Conservation (phyloP, 208 protist species). For the Kentomonas sorsogonicus region DNA sequence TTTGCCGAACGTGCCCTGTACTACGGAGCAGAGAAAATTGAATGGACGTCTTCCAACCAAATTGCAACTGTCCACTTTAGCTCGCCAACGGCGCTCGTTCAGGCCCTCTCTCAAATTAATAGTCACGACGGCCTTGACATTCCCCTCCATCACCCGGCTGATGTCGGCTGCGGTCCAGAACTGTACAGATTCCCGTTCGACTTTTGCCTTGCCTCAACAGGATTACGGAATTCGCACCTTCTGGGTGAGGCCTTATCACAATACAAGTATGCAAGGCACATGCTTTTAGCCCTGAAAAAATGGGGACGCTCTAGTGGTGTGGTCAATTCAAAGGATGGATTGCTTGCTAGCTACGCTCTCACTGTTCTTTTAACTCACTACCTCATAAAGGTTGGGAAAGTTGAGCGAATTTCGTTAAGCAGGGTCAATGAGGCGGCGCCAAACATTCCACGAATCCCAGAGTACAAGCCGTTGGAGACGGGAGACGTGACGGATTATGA, state of each 20-base stretch:
- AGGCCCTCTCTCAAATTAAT: conserved; percentile 65
- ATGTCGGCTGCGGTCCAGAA: conserved; percentile 74
- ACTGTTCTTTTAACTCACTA: conserved; percentile 87
- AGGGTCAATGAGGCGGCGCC: background rate
- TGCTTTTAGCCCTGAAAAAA: conserved; percentile 79
- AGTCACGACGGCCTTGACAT: conserved; percentile 70
- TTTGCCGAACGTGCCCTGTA: conserved; percentile 56
- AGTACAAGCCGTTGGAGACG: conserved; percentile 33
- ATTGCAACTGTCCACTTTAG: conserved; percentile 75
- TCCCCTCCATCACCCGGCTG: conserved; percentile 68
- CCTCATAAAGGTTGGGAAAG: conserved; percentile 43
- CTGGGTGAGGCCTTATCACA: conserved; percentile 56
- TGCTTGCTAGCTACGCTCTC: conserved; percentile 82
- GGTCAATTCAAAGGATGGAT: conserved; percentile 83
- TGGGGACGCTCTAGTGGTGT: conserved; percentile 78
- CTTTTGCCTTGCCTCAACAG: conserved; percentile 83
- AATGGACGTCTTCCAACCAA: conserved; percentile 74
- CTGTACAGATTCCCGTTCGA: conserved; percentile 87
- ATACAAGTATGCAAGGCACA: conserved; percentile 69
- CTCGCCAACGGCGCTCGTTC: conserved; percentile 50
- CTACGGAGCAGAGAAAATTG: conserved; percentile 55
- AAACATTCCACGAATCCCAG: conserved; percentile 13
- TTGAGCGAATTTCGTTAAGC: conserved; percentile 38
- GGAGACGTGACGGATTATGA: conserved; percentile 26
- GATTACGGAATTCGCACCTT: conserved; percentile 78